Evolutionary conservation across 331 rosid species (phyloP).

Genomic region (Phaseolus coccineus): DNA sequence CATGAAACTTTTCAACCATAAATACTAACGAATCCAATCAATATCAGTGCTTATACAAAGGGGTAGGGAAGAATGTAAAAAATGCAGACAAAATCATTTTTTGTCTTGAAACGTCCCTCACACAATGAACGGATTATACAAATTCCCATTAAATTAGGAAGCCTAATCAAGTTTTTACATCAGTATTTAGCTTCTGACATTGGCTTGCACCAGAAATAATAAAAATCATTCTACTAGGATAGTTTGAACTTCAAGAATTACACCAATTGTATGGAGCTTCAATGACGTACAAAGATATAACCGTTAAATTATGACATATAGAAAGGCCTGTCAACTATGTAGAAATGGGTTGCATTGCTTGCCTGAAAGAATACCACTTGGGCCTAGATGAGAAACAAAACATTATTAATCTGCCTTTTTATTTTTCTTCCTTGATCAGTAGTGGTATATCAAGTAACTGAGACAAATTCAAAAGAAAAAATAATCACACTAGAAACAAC

Average conservation of each 20-base stretch:
- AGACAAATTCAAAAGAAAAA: too few species aligned
- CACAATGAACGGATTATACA: constrained; percentile 26
- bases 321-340: constrained; percentile 1
- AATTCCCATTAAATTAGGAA: constrained; percentile 31
- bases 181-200: constrained; percentile 23
- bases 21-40: constrained; percentile 32
- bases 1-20: constrained; percentile 38
- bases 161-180: constrained; percentile 13
- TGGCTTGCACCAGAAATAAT: constrained; percentile 26
- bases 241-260: constrained; percentile 4
- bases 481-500: neutral
- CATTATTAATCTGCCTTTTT: constrained; percentile 22
- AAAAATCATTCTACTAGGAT: constrained; percentile 6
- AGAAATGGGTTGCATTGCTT: constrained; percentile 15
- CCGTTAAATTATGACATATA: constrained; percentile 13
- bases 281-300: constrained; percentile 18
- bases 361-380: neutral
- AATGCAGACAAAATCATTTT: constrained; percentile 29
- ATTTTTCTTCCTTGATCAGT: neutral
- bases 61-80: neutral
- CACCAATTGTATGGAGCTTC: constrained; percentile 16
- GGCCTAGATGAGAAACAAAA: constrained; percentile 18
- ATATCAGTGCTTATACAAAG: constrained; percentile 19
- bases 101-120: constrained; percentile 27
- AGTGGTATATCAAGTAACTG: neutral